Evolutionary conservation across 2,329 filamentous ascomycete species (phyloP), one percentile per base, ranked within the genome.

Genomic region (Stagonosporopsis chrysanthemi): DNA sequence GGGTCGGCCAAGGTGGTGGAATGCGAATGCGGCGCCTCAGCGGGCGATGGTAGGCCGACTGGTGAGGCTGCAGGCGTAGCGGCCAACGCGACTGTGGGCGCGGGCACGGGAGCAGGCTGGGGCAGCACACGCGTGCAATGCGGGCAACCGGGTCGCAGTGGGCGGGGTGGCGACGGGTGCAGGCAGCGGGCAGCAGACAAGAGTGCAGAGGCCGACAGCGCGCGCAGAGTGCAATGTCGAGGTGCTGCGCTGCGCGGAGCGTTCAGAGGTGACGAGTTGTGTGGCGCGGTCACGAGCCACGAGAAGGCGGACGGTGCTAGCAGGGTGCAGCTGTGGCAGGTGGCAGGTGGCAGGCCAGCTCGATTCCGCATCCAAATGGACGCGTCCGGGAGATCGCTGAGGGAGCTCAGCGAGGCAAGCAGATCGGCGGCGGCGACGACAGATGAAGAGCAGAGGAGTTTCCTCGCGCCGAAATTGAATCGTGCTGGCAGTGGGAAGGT

Each of bases 1-100:
- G 53, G 62, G 52, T 49, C 48, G 59, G 53, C 56, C 56, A 50
- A 58, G 35, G 53, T 60, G 53, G 44, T 60, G 53, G 54, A 59
- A 57, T 54, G 56, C 58, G 56, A 57, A 56, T 54, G 57, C 58
- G 56, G 52, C 59, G 57, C 56, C 50, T 59, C 57, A 59, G 58
- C 29, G 12, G 29, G 12, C 29, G 7, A 26, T 8, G 24, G 50
- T 23, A n/a, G 48, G 29, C 52, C n/a, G 29, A 24, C 7, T 24
- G 46, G 58, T 58, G 58, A 65, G 64, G 62, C 62, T 63, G 64
- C 49, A 54, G 29, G 39, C 19, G 19, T 19, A 19, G 19, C 19
- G 19, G 19, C n/a, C 33, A 36, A 22, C 23, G 19, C 35, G 17
- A 48, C 50, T 31, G 12, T 19, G 19, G 19, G 19, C 19, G 19